Evolutionary conservation across 2,329 filamentous ascomycete species (phyloP).

Genomic region (Rhytidhysteron rufulum): DNA sequence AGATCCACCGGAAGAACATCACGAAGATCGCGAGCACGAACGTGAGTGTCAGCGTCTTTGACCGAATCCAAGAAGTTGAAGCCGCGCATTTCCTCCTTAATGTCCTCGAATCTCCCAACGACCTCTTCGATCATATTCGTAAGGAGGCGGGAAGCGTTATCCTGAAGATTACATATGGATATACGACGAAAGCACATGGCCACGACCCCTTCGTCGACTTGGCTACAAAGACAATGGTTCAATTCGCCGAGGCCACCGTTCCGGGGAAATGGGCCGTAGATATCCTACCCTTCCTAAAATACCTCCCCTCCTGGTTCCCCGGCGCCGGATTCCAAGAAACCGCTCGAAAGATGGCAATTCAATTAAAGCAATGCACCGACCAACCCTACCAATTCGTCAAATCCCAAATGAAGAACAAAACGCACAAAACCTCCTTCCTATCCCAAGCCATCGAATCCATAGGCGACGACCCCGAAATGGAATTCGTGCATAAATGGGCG

Average conservation of each 20-base stretch:
- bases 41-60: neutral
- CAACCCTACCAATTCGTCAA: constrained; percentile 44
- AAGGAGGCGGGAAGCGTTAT: constrained; percentile 31
- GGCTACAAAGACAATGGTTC: constrained; percentile 35
- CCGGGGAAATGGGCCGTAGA: constrained; percentile 47
- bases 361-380: constrained; percentile 29
- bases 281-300: constrained; percentile 40
- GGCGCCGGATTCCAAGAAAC: constrained; percentile 44
- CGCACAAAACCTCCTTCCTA: constrained; percentile 36
- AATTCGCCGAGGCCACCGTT: constrained; percentile 39
- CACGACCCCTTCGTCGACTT: constrained; percentile 44
- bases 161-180: constrained; percentile 34
- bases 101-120: constrained; percentile 9
- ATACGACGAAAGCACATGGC: constrained; percentile 38
- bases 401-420: constrained; percentile 33
- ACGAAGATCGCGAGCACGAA: neutral
- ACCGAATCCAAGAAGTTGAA: neutral
- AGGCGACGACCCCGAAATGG: constrained; percentile 26
- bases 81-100: neutral
- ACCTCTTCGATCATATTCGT: constrained; percentile 42
- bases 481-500: constrained; percentile 39
- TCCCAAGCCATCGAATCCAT: constrained; percentile 37
- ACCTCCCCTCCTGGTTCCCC: constrained; percentile 45
- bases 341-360: constrained; percentile 34
- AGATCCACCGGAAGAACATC: neutral